Evolutionary conservation across 108 stramenopile genomes (phyloP).

Genomic region (Nitzschia sp.): DNA sequence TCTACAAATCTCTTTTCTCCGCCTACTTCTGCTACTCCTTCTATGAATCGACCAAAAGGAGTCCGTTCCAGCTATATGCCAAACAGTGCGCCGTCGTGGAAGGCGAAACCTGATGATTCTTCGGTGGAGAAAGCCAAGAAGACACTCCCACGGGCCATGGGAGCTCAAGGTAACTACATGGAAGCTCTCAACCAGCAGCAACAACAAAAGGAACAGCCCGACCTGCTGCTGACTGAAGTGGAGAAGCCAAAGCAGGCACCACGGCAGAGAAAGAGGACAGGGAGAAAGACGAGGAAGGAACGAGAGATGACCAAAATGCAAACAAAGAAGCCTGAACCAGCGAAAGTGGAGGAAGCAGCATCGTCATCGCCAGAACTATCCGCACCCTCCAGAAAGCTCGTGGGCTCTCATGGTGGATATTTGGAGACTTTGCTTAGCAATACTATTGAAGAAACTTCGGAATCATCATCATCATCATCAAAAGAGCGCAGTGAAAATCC

Average conservation of each 20-base stretch:
- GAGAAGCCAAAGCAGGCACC: constrained; percentile 22
- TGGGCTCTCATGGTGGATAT: neutral
- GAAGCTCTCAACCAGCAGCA: neutral
- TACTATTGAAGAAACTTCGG: neutral
- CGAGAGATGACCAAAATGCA: neutral
- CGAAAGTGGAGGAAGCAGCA: no score
- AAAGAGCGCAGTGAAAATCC: neutral
- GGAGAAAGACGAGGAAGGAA: neutral
- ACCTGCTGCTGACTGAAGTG: constrained; percentile 55
- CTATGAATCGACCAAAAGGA: no score
- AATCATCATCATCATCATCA: neutral
- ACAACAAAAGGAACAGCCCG: constrained; percentile 6
- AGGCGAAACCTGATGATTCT: no score
- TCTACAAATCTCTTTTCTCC: no score
- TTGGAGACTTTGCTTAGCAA: neutral
- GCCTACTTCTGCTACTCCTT: no score
- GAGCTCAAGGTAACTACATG: neutral
- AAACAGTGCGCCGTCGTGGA: no score
- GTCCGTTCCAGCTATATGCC: no score
- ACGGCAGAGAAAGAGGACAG: neutral
- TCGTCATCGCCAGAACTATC: no score
- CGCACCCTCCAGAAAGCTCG: neutral
- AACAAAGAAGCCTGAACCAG: neutral
- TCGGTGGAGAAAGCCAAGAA: neutral
- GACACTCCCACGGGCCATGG: neutral